A percentile compares a stretch with the other conserved stretches of the same genome.
Evolutionary conservation across 2,329 filamentous ascomycete species (phyloP).

Genomic region (Neofusicoccum parvum): DNA sequence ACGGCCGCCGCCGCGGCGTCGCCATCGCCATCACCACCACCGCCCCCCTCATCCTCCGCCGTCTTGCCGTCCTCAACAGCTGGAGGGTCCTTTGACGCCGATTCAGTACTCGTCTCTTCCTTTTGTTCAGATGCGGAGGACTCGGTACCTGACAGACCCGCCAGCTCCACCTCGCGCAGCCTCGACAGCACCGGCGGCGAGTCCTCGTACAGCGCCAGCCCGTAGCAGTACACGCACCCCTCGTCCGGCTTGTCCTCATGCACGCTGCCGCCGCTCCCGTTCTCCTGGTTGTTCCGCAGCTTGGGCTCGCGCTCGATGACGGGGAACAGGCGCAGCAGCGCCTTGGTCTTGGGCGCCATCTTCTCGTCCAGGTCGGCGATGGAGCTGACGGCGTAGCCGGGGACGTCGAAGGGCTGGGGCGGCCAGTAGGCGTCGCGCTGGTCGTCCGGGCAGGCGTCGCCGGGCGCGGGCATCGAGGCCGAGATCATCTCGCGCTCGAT

Average conservation of each 20-base stretch:
- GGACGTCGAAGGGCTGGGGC: slow-evolving; percentile 36
- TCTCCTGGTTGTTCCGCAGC: slow-evolving; percentile 30
- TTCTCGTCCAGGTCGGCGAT: slow-evolving; percentile 30
- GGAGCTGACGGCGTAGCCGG: slow-evolving; percentile 27
- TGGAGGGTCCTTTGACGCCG: slow-evolving; percentile 11
- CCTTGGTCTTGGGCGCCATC: slow-evolving; percentile 34
- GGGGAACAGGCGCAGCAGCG: slow-evolving; percentile 55
- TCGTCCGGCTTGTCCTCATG: slow-evolving; percentile 48
- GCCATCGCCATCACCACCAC: neutral
- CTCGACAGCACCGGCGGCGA: slow-evolving; percentile 25
- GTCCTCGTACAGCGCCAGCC: slow-evolving; percentile 54
- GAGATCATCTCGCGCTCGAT: slow-evolving; percentile 59
- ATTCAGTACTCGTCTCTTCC: slow-evolving; percentile 17
- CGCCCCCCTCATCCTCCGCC: neutral
- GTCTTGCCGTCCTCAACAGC: neutral
- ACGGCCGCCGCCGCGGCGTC: too few species aligned
- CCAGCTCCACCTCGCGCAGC: slow-evolving; percentile 6
- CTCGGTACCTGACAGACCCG: slow-evolving; percentile 13
- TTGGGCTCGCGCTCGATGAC: slow-evolving; percentile 55
- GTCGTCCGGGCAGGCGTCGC: slow-evolving; percentile 32
- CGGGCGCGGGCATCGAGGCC: slow-evolving; percentile 49
- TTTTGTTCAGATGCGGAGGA: slow-evolving; percentile 1
- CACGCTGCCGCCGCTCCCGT: slow-evolving; percentile 34
- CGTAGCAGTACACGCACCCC: slow-evolving; percentile 53
- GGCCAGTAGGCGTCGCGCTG: slow-evolving; percentile 41